Percentiles rank a stretch among this genome's conserved stretches.
Conservation (phyloP, 192 early-diverging fungal genomes). For the Backusella mclennaniae region DNA sequence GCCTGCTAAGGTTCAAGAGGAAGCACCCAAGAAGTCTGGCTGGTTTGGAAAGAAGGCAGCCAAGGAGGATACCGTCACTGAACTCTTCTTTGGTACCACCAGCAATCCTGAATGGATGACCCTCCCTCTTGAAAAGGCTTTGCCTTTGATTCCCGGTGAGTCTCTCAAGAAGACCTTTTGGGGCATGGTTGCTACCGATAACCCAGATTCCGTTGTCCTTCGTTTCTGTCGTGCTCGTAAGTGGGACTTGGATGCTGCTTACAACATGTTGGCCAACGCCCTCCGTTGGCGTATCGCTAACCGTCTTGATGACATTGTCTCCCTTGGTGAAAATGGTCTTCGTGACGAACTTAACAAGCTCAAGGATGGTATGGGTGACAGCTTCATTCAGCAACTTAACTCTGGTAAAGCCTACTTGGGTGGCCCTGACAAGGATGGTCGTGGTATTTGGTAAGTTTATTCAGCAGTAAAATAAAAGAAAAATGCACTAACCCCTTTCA, state of each 20-base stretch:
- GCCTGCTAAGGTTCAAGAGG: not conserved
- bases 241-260: slow-evolving; percentile 77
- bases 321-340: slow-evolving; percentile 40
- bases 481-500: not conserved
- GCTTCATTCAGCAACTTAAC: slow-evolving; percentile 39
- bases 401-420: slow-evolving; percentile 49
- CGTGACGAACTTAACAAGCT: slow-evolving; percentile 34
- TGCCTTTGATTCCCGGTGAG: slow-evolving; percentile 18
- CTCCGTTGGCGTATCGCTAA: slow-evolving; percentile 72
- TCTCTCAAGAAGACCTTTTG: slow-evolving; percentile 59
- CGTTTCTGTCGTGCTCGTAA: slow-evolving; percentile 88
- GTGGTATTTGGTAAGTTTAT: slow-evolving; percentile 52
- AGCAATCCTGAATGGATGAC: not conserved
- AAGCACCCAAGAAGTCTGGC: slow-evolving; percentile 2
- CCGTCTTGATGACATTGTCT: slow-evolving; percentile 45
- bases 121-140: slow-evolving; percentile 22
- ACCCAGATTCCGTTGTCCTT: slow-evolving; percentile 71
- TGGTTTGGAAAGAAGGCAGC: slow-evolving; percentile 18
- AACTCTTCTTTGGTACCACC: slow-evolving; percentile 11
- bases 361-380: slow-evolving; percentile 33
- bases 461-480: not conserved
- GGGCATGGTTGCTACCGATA: slow-evolving; percentile 57
- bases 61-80: not conserved
- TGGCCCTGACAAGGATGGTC: slow-evolving; percentile 47
- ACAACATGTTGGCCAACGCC: slow-evolving; percentile 66